phyloP scores from a whole-genome alignment of 2,329 filamentous ascomycete species.

The Passalora sequoiae region DNA sequence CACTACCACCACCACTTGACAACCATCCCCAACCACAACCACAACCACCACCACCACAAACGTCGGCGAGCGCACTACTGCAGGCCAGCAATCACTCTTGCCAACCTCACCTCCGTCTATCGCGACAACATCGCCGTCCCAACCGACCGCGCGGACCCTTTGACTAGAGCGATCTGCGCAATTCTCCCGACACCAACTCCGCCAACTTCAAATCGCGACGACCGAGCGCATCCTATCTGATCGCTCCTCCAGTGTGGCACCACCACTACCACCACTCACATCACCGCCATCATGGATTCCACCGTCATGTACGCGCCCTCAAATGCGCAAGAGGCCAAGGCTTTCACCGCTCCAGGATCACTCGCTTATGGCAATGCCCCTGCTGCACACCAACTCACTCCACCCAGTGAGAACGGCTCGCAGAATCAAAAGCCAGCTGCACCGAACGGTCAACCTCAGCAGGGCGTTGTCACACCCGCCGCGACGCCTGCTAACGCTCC shows the following conservation, averaged over 20 bases:
- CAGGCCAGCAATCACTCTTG: slow-evolving; percentile 9
- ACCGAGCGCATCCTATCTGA: not conserved
- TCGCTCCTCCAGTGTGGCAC: not conserved
- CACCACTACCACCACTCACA: slow-evolving; percentile 1
- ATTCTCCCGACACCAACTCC: not conserved
- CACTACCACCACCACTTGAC: not conserved
- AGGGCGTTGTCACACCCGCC: slow-evolving; percentile 72
- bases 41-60: not conserved
- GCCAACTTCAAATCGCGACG: not conserved
- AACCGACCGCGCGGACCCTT: slow-evolving; percentile 6
- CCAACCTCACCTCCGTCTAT: not conserved
- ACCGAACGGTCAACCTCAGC: slow-evolving; percentile 40
- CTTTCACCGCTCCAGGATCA: slow-evolving; percentile 87
- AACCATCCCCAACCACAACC: not conserved
- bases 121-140: slow-evolving; percentile 1
- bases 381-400: slow-evolving; percentile 64
- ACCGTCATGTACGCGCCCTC: slow-evolving; percentile 73
- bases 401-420: slow-evolving; percentile 68
- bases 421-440: slow-evolving; percentile 47
- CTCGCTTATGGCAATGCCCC: slow-evolving; percentile 78
- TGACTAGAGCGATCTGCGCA: slow-evolving; percentile 9
- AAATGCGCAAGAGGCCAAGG: slow-evolving; percentile 88
- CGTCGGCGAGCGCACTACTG: slow-evolving; percentile 1
- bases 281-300: slow-evolving; percentile 63
- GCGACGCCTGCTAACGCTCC: slow-evolving; percentile 71